Percentiles rank a stretch among this genome's conserved stretches.
phyloP scores from a whole-genome alignment of 208 protist genomes.

The Leishmania guyanensis region DNA sequence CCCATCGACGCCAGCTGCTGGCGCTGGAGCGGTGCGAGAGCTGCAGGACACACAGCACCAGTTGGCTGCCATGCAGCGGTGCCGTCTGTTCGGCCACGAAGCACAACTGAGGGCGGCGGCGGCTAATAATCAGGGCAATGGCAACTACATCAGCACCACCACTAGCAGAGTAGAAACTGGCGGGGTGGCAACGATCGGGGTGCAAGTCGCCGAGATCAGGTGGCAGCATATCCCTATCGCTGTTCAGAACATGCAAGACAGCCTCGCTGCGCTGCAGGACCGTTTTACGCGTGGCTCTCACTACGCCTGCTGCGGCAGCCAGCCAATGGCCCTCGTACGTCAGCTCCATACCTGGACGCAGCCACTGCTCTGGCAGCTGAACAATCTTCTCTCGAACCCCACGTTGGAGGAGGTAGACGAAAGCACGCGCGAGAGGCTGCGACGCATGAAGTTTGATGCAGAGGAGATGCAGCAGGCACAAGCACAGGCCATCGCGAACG shows the following conservation, averaged over 20 bases:
- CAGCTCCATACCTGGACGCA: constrained; percentile 43
- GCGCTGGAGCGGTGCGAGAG: constrained; percentile 4
- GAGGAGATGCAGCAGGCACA: constrained; percentile 79
- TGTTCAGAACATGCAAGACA: constrained; percentile 35
- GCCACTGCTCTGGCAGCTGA: constrained; percentile 52
- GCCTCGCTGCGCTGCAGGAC: constrained; percentile 31
- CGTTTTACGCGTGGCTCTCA: constrained; percentile 21
- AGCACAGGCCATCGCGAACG: constrained; percentile 70
- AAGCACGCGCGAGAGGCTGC: constrained; percentile 59
- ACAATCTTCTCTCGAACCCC: constrained; percentile 39
- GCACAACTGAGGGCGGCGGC: constrained; percentile 8
- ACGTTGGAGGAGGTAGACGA: constrained; percentile 49
- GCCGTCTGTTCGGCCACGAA: constrained; percentile 24
- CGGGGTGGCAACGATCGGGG: neutral
- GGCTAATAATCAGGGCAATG: neutral
- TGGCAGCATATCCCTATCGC: constrained; percentile 26
- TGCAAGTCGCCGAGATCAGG: neutral
- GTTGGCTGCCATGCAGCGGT: constrained; percentile 18
- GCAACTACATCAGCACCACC: neutral
- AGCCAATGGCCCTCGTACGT: constrained; percentile 20
- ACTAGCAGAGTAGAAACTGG: neutral
- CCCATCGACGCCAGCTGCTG: neutral
- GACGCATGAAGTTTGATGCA: constrained; percentile 72
- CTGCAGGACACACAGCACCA: constrained; percentile 20
- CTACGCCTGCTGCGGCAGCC: constrained; percentile 29